These are phyloP conservation scores for Tylopilus subfusipes DNA, from an alignment of 768 basidiomycete species.

Conservation along the genomic window DNA sequence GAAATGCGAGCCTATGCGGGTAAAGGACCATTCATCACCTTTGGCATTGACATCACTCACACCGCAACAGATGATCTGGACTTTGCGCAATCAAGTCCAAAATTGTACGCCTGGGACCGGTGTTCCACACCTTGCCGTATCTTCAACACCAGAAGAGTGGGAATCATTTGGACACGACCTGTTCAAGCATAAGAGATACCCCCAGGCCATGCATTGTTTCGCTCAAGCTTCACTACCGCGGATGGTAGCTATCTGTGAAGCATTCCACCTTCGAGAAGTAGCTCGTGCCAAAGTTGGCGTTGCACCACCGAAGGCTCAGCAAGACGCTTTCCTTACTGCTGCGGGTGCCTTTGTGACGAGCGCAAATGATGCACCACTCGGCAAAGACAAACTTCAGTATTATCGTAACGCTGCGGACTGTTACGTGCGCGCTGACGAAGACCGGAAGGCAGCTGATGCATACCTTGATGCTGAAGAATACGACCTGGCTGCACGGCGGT, in stretches of 20 bases:
- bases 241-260: conserved; percentile 45
- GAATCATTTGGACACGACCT: conserved; percentile 37
- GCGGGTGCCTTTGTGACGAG: conserved; percentile 49
- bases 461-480: conserved; percentile 44
- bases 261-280: conserved; percentile 52
- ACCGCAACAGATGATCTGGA: conserved; percentile 48
- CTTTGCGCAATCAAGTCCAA: conserved; percentile 41
- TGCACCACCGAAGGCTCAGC: conserved; percentile 19
- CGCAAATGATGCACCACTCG: conserved; percentile 15
- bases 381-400: conserved; percentile 24
- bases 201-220: conserved; percentile 54
- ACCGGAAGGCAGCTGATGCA: conserved; percentile 41
- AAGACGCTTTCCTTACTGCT: conserved; percentile 41
- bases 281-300: conserved; percentile 38
- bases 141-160: conserved; percentile 51
- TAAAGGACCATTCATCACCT: conserved; percentile 17
- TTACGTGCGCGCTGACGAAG: conserved; percentile 39
- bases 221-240: conserved; percentile 42
- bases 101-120: conserved; percentile 46
- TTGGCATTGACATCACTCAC: neutral
- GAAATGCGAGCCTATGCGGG: conserved; percentile 56
- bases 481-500: conserved; percentile 31
- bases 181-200: conserved; percentile 40
- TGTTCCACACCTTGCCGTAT: conserved; percentile 48
- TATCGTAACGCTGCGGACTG: conserved; percentile 45